These are phyloP conservation scores for Hanseniaspora thailandica DNA, from an alignment of 805 yeast species.

Conservation along the genomic window DNA sequence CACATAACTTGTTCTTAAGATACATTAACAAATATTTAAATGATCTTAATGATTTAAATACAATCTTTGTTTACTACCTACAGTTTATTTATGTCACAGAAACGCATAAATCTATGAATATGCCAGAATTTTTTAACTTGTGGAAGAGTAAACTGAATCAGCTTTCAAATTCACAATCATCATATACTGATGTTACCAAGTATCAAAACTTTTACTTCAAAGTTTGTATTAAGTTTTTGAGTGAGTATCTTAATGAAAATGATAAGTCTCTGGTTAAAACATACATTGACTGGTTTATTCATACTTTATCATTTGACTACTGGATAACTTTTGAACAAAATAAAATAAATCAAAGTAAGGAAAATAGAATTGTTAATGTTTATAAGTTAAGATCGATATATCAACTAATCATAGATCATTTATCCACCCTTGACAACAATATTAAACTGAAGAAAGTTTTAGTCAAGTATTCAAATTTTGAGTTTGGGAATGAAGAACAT, in stretches of 20 bases:
- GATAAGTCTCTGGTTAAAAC: not conserved
- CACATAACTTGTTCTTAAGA: slow-evolving; percentile 70
- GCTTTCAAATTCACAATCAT: not conserved
- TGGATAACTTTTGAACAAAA: slow-evolving; percentile 2
- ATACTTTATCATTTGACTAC: not conserved
- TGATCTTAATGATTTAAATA: slow-evolving; percentile 19
- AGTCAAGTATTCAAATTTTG: not conserved
- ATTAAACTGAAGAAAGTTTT: not conserved
- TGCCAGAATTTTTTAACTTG: not conserved
- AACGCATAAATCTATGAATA: not conserved
- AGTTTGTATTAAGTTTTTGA: not conserved
- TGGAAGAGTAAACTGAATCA: not conserved
- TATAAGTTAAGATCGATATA: not conserved
- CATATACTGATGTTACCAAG: slow-evolving; percentile 31
- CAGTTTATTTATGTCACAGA: not conserved
- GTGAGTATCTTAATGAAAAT: not conserved
- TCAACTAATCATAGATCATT: not conserved
- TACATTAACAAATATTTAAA: slow-evolving; percentile 65
- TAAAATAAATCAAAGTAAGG: not conserved
- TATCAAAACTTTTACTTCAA: not conserved
- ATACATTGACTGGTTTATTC: slow-evolving; percentile 7
- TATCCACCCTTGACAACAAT: not conserved
- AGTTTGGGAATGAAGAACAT: not conserved
- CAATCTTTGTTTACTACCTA: not conserved
- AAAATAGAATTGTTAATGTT: not conserved